Base-by-base conservation (phyloP, 2,329 filamentous ascomycete species). In the Gnomoniopsis sp. region DNA sequence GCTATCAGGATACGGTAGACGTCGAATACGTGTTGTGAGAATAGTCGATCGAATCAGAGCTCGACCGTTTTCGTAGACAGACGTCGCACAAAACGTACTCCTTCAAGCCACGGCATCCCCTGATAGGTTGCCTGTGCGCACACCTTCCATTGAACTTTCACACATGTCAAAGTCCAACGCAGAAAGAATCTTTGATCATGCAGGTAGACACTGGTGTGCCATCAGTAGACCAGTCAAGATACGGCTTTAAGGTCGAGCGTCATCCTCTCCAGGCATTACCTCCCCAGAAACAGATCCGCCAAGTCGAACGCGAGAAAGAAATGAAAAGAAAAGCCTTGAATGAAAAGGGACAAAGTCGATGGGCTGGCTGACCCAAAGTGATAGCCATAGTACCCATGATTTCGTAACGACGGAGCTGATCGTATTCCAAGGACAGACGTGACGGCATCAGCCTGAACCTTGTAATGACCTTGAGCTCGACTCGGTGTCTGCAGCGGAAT, bases 271-370 rank as follows among this genome's bases (percentile, higher is more conserved):
- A 66, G 61, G 63, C 59, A 68, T 62, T 66, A 70, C 72, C 67
- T 72, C 69, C 71, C 70, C 70, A 71, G 68, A 70, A 74, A 71
- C 70, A 70, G 63, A 60, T 62, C 64, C 61, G 65, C 67, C 62
- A 68, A 67, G 67, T 65, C 68, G 65, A 69, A 70, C 65, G 67
- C 61, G 65, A 60, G 51, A 67, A 59, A 65, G 53, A 63, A 60
- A 65, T 57, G 60, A 65, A 68, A 68, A 30, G 55, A 57, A 4
- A 41, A 60, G 55, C 55, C 61, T 58, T 65, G 62, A 66, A 51
- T 30, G 52, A 53, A 48, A 55, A 53, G 51, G 34, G 53, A 38
- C 26, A 44, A 34, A 55, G 23, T 55, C 46, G 52, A 48, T 21
- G 49, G 43, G 50, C 21, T 50, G 51, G 21, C 49, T 43, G 49